A percentile compares a stretch with the other conserved stretches of the same genome.
phyloP scores from a whole-genome alignment of 2,329 filamentous ascomycete genomes.

The Aureobasidium vineae region DNA sequence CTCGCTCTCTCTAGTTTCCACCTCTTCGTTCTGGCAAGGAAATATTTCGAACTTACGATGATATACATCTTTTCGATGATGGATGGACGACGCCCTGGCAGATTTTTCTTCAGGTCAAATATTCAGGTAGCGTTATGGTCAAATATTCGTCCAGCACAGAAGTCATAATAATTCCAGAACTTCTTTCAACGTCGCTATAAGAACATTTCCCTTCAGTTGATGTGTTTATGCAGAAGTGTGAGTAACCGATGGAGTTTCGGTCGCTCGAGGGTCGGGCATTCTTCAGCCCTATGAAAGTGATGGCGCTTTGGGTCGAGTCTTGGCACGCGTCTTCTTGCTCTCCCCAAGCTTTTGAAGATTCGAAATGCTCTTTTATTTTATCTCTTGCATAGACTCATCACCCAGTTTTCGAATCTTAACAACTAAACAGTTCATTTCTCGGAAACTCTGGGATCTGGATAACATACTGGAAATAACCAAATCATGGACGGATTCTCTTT shows the following conservation, averaged over 20 bases:
- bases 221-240: background rate
- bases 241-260: background rate
- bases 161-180: slow-evolving; percentile 17
- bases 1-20: background rate
- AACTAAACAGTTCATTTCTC: background rate
- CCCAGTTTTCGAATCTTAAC: background rate
- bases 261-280: slow-evolving; percentile 8
- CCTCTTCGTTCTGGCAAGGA: background rate
- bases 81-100: slow-evolving; percentile 1
- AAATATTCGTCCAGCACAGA: slow-evolving; percentile 14
- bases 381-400: background rate
- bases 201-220: background rate
- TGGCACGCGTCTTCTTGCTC: slow-evolving; percentile 14
- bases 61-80: slow-evolving; percentile 31
- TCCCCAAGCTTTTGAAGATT: slow-evolving; percentile 1
- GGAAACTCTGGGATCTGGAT: background rate
- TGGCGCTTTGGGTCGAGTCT: slow-evolving; percentile 1
- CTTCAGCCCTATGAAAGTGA: slow-evolving; percentile 9
- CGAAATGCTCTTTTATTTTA: slow-evolving; percentile 1
- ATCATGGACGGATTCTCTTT: slow-evolving; percentile 43
- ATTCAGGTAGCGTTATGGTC: slow-evolving; percentile 15
- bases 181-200: slow-evolving; percentile 13
- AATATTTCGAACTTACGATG: slow-evolving; percentile 29
- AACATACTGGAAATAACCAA: background rate
- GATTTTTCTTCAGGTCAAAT: slow-evolving; percentile 26